Evolutionary conservation across 1,139 yeast species (phyloP).

Genomic region (Chernovozyma aurita): DNA sequence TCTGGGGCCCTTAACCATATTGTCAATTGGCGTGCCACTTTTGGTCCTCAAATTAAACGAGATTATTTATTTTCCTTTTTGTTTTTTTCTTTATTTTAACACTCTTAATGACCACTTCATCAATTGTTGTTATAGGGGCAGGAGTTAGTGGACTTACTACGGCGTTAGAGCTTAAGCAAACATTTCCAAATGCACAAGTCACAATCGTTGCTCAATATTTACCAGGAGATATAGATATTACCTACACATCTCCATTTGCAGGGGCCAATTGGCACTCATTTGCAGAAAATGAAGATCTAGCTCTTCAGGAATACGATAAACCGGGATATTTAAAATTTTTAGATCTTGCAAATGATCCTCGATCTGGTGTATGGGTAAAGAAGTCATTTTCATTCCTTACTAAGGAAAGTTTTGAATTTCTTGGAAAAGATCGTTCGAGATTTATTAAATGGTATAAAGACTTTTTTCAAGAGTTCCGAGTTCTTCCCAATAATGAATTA

Average conservation of each 20-base stretch:
- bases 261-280: slow-evolving; percentile 48
- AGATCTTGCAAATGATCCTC: slow-evolving; percentile 34
- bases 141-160: slow-evolving; percentile 41
- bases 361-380: slow-evolving; percentile 41
- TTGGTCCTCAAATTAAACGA: no score
- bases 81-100: no score
- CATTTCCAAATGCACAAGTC: slow-evolving; percentile 18
- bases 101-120: no score
- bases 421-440: slow-evolving; percentile 11
- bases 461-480: slow-evolving; percentile 30
- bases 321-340: slow-evolving; percentile 37
- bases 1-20: no score
- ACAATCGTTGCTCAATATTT: slow-evolving; percentile 30
- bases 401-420: slow-evolving; percentile 16
- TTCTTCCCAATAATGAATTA: slow-evolving; percentile 24
- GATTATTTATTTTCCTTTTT: no score
- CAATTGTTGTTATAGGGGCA: slow-evolving; percentile 34
- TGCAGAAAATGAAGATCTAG: slow-evolving; percentile 28
- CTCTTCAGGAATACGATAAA: slow-evolving; percentile 33
- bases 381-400: slow-evolving; percentile 27
- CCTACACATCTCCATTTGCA: slow-evolving; percentile 39
- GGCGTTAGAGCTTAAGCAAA: slow-evolving; percentile 27
- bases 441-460: slow-evolving; percentile 45
- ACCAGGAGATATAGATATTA: slow-evolving; percentile 36
- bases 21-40: no score